phyloP scores from a whole-genome alignment of 768 basidiomycete genomes.

The Suillus tomentosus region DNA sequence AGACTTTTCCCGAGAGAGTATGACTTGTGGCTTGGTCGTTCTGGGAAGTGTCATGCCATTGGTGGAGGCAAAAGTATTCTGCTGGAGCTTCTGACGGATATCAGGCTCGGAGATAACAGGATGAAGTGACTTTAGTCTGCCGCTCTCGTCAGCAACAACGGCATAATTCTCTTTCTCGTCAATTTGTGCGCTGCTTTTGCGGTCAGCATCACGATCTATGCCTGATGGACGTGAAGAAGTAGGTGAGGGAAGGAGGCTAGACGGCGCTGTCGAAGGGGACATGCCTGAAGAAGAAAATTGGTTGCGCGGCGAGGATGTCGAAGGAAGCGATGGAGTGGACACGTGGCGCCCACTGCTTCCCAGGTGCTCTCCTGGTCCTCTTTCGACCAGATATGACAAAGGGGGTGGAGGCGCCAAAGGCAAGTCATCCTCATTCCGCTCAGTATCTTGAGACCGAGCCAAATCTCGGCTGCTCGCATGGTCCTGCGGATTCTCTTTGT shows the following conservation, averaged over 20 bases:
- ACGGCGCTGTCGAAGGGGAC: slow-evolving; percentile 75
- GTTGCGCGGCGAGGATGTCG: slow-evolving; percentile 56
- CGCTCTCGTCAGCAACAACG: slow-evolving; percentile 32
- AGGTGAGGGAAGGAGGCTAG: slow-evolving; percentile 74
- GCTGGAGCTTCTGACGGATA: slow-evolving; percentile 50
- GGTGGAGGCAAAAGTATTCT: slow-evolving; percentile 36
- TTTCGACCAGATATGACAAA: slow-evolving; percentile 78
- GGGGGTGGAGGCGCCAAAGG: slow-evolving; percentile 91
- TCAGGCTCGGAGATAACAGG: slow-evolving; percentile 64
- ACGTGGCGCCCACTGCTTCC: slow-evolving; percentile 53
- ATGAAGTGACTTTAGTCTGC: slow-evolving; percentile 47
- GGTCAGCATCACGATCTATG: slow-evolving; percentile 52
- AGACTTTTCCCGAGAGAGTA: slow-evolving; percentile 64
- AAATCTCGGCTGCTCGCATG: slow-evolving; percentile 31
- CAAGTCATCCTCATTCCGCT: slow-evolving; percentile 59
- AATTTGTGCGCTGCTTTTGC: slow-evolving; percentile 41
- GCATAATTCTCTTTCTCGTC: slow-evolving; percentile 47
- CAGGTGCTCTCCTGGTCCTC: slow-evolving; percentile 55
- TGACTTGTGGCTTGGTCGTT: slow-evolving; percentile 19
- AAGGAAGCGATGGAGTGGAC: slow-evolving; percentile 71
- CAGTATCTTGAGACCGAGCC: slow-evolving; percentile 38
- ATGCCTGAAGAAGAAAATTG: slow-evolving; percentile 56
- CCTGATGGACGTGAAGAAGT: slow-evolving; percentile 68
- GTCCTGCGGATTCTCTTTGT: slow-evolving; percentile 35
- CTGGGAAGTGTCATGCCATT: slow-evolving; percentile 33